phyloP scores from a whole-genome alignment of 1,139 yeast species.

The Lodderomyces theae region DNA sequence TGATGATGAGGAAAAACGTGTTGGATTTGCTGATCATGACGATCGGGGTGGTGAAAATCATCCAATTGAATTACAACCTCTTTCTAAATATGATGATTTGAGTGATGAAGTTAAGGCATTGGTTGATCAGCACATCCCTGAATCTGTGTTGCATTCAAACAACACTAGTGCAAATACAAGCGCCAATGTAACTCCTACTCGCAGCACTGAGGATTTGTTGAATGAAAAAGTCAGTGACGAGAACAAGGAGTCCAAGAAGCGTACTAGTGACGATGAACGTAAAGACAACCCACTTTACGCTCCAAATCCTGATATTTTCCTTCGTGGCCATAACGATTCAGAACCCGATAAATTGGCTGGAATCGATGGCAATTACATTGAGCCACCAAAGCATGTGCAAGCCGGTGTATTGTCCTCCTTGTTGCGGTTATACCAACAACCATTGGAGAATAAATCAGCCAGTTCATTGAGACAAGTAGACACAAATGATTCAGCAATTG shows the following conservation, averaged over 20 bases:
- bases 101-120: constrained; percentile 43
- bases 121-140: constrained; percentile 38
- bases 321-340: constrained; percentile 26
- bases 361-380: constrained; percentile 49
- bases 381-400: constrained; percentile 72
- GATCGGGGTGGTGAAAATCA: constrained; percentile 11
- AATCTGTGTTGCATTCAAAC: constrained; percentile 10
- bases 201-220: constrained; percentile 4
- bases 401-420: constrained; percentile 83
- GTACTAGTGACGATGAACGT: constrained; percentile 4
- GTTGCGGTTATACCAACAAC: constrained; percentile 60
- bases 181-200: constrained; percentile 15
- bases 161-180: constrained; percentile 7
- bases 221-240: constrained; percentile 9
- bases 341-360: constrained; percentile 26
- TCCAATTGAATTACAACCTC: constrained; percentile 33
- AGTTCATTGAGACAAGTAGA: constrained; percentile 11
- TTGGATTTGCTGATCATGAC: constrained; percentile 15
- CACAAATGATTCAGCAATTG: constrained; percentile 4
- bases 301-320: constrained; percentile 46
- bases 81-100: constrained; percentile 32
- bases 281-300: constrained; percentile 29
- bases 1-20: constrained; percentile 18
- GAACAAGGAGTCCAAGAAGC: constrained; percentile 5
- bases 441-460: constrained; percentile 29